phyloP scores from a whole-genome alignment of 2,329 filamentous ascomycete species.

The Coniochaeta hoffmannii region DNA sequence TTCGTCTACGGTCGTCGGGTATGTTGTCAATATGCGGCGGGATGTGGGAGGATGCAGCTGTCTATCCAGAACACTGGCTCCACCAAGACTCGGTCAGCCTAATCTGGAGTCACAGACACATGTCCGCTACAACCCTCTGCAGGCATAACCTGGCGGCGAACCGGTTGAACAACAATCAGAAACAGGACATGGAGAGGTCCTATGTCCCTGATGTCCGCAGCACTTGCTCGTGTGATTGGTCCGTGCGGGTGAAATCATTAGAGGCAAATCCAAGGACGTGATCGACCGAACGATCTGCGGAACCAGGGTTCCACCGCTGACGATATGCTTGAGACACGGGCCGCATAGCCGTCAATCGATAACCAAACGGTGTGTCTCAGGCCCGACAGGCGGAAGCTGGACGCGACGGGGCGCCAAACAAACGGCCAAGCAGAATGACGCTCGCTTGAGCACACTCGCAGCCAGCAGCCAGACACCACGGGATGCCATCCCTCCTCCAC shows the following conservation, averaged over 20 bases:
- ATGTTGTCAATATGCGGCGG: neutral
- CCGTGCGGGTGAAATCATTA: neutral
- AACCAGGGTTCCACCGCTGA: neutral
- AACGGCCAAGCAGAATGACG: constrained; percentile 6
- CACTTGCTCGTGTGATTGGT: neutral
- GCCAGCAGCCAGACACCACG: neutral
- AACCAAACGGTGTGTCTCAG: neutral
- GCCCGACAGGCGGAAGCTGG: neutral
- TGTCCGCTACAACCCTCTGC: neutral
- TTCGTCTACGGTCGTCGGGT: neutral
- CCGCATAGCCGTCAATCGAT: neutral
- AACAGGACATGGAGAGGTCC: neutral
- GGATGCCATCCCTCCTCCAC: constrained; percentile 5
- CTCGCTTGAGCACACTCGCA: constrained; percentile 17
- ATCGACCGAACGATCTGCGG: neutral
- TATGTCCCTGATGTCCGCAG: neutral
- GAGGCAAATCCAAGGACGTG: neutral
- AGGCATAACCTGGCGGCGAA: neutral
- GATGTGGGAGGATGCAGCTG: neutral
- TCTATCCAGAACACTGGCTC: neutral
- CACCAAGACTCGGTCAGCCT: neutral
- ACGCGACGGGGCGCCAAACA: neutral
- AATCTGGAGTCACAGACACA: neutral
- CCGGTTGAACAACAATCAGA: neutral
- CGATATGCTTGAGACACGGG: neutral